Percentiles rank a stretch among this genome's conserved stretches.
Conservation (phyloP, 2,329 filamentous ascomycete genomes). For the Colletotrichum sidae region DNA sequence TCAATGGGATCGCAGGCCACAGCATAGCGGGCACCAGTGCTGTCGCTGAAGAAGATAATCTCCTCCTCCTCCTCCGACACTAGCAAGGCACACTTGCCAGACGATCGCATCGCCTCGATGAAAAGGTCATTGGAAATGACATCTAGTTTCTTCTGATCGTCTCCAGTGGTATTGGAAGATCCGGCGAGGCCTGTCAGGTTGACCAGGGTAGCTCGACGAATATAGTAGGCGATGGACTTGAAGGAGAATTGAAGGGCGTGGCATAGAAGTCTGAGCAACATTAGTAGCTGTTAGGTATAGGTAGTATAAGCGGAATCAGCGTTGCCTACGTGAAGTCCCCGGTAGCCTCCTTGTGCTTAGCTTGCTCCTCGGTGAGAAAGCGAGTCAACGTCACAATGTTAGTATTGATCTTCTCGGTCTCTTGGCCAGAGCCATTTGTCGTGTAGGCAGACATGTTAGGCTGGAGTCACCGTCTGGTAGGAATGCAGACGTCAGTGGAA, state of each 20-base stretch:
- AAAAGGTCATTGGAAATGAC: slow-evolving; percentile 99
- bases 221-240: slow-evolving; percentile 99
- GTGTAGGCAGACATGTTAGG: slow-evolving; percentile 38
- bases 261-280: slow-evolving; percentile 79
- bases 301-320: slow-evolving; percentile 8
- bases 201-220: slow-evolving; percentile 93
- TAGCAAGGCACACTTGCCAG: slow-evolving; percentile 87
- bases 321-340: slow-evolving; percentile 93
- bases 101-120: slow-evolving; percentile 93
- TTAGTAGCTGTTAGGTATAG: slow-evolving; percentile 7
- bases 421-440: slow-evolving; percentile 56
- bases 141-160: slow-evolving; percentile 99
- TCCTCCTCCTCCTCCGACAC: slow-evolving; percentile 99
- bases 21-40: slow-evolving; percentile 84
- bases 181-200: slow-evolving; percentile 96
- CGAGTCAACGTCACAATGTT: slow-evolving; percentile 95
- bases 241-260: slow-evolving; percentile 99
- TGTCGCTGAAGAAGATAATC: slow-evolving; percentile 85
- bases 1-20: slow-evolving; percentile 99
- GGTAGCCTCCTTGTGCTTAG: slow-evolving; percentile 92
- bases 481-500: not conserved
- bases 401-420: slow-evolving; percentile 89
- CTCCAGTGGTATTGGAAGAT: slow-evolving; percentile 93
- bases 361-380: slow-evolving; percentile 95
- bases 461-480: not conserved